Evolutionary conservation across 441 rosid species (phyloP).

Genomic region (Raphanus hybrid): DNA sequence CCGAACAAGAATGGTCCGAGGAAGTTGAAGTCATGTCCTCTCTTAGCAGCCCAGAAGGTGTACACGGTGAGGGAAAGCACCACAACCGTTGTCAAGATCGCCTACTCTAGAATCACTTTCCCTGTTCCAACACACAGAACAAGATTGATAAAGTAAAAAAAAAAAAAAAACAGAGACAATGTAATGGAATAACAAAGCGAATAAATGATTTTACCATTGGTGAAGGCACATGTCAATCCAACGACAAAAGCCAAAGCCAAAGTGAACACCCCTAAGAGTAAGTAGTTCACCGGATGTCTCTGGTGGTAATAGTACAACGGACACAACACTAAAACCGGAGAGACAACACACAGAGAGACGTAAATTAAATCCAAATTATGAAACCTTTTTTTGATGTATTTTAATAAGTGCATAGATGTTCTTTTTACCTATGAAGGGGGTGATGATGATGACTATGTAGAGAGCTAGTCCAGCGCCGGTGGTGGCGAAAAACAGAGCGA

Average conservation of each 20-base stretch:
- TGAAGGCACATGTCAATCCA: slow-evolving; percentile 83
- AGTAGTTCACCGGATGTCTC: slow-evolving; percentile 85
- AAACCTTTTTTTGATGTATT: not conserved
- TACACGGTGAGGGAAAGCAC: slow-evolving; percentile 73
- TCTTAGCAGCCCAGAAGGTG: slow-evolving; percentile 88
- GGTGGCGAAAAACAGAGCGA: slow-evolving; percentile 64
- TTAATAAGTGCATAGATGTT: not conserved
- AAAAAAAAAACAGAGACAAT: not conserved
- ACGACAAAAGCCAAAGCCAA: slow-evolving; percentile 65
- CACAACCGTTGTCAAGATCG: slow-evolving; percentile 65
- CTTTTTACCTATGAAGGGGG: slow-evolving; percentile 63
- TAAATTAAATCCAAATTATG: not conserved
- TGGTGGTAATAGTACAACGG: slow-evolving; percentile 79
- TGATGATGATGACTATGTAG: slow-evolving; percentile 69
- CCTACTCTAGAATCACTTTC: slow-evolving; percentile 76
- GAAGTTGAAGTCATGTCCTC: slow-evolving; percentile 81
- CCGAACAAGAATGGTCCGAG: slow-evolving; percentile 90
- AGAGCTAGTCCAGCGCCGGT: slow-evolving; percentile 64
- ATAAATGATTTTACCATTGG: slow-evolving; percentile 52
- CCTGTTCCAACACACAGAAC: slow-evolving; percentile 48
- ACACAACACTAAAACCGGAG: slow-evolving; percentile 54
- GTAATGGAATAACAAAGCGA: too few relatives aligned
- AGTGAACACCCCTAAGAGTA: slow-evolving; percentile 74
- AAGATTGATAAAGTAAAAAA: too few relatives aligned
- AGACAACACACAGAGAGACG: not conserved